A percentile compares a stretch with the other conserved stretches of the same genome.
These are phyloP conservation scores for Auriscalpium orientale DNA, from an alignment of 768 basidiomycete genomes.

Conservation along the genomic window DNA sequence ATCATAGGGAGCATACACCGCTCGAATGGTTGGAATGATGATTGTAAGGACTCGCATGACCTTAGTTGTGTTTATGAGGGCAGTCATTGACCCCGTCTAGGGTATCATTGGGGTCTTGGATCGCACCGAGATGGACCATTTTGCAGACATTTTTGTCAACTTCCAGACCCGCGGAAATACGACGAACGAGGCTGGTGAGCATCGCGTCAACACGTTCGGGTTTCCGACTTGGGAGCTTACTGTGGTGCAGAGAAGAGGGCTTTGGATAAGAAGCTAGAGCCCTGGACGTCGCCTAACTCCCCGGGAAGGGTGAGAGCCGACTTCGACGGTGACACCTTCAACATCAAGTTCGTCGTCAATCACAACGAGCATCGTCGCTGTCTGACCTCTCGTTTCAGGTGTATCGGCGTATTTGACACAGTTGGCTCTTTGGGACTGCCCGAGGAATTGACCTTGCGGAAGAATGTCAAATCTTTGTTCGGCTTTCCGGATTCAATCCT, in stretches of 20 bases:
- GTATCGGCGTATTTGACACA: constrained; percentile 71
- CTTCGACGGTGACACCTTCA: constrained; percentile 40
- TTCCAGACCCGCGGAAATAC: constrained; percentile 58
- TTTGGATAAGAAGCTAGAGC: constrained; percentile 38
- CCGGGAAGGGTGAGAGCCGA: constrained; percentile 47
- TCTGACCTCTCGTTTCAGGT: constrained; percentile 28
- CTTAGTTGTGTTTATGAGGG: not conserved
- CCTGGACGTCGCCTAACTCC: constrained; percentile 47
- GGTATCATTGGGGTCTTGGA: constrained; percentile 67
- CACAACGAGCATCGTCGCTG: not conserved
- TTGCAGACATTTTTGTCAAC: constrained; percentile 52
- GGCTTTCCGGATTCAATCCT: constrained; percentile 56
- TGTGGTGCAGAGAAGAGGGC: constrained; percentile 25
- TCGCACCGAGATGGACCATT: constrained; percentile 64
- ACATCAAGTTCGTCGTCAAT: constrained; percentile 44
- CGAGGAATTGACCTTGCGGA: constrained; percentile 45
- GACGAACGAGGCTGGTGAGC: constrained; percentile 36
- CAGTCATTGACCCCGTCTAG: constrained; percentile 27
- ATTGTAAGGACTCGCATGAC: constrained; percentile 36
- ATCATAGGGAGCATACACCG: constrained; percentile 66
- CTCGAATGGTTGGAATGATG: constrained; percentile 64
- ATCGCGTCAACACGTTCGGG: not conserved
- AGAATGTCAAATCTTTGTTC: constrained; percentile 43
- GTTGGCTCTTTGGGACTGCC: constrained; percentile 70
- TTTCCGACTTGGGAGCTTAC: not conserved